These are phyloP conservation scores for Fagus crenata DNA, from an alignment of 306 rosid species.

Conservation along the genomic window DNA sequence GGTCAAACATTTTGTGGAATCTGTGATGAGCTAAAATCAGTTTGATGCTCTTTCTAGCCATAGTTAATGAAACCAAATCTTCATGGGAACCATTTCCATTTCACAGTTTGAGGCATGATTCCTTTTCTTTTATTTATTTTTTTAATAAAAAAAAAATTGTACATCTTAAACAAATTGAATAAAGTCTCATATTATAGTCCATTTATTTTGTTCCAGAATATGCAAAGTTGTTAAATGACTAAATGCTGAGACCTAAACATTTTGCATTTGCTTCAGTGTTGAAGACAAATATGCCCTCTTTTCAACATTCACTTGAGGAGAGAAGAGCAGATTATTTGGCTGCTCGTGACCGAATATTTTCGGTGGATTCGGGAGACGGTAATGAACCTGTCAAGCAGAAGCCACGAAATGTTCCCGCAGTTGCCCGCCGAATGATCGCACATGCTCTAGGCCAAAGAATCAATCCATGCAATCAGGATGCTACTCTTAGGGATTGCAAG, in stretches of 20 bases:
- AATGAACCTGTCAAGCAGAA: conserved; percentile 57
- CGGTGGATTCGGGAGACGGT: conserved; percentile 48
- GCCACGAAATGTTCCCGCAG: conserved; percentile 77
- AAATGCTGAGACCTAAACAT: conserved; percentile 18
- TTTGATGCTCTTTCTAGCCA: not conserved
- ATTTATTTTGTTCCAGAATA: not conserved
- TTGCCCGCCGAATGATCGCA: conserved; percentile 96
- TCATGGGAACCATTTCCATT: not conserved
- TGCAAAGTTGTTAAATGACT: conserved; percentile 1
- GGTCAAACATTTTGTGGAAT: not conserved
- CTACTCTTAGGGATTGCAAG: conserved; percentile 26
- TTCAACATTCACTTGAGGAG: conserved; percentile 72
- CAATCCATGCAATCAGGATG: conserved; percentile 43
- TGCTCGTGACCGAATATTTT: conserved; percentile 90
- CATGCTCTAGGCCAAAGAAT: conserved; percentile 92
- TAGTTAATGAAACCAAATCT: not conserved
- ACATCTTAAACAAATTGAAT: not conserved
- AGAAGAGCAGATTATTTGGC: conserved; percentile 80
- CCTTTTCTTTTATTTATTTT: too few species aligned
- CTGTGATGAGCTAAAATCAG: not conserved
- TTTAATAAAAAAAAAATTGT: too few species aligned
- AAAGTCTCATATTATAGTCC: not conserved
- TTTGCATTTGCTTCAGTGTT: conserved; percentile 40
- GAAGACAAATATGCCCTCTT: conserved; percentile 35
- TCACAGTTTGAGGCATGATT: too few species aligned